A percentile compares a stretch with the other conserved stretches of the same genome.
These are phyloP conservation scores for Ceratocystis papillata DNA, from an alignment of 2,329 filamentous ascomycete genomes.

Conservation along the genomic window DNA sequence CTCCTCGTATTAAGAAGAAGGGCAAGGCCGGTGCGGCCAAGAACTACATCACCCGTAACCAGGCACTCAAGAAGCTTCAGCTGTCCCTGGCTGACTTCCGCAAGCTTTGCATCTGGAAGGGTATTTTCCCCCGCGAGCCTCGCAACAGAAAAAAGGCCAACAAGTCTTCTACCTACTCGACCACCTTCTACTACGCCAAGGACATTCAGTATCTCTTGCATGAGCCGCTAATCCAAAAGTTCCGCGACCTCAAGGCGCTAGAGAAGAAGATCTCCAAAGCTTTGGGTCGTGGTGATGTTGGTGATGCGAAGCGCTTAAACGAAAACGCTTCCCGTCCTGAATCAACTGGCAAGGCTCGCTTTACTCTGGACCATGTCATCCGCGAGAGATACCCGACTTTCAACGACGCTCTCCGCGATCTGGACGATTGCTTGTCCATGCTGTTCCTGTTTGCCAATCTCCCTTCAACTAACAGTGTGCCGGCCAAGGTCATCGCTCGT, in stretches of 20 bases:
- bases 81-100: constrained; percentile 95
- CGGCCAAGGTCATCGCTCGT: constrained; percentile 87
- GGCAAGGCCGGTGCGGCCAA: constrained; percentile 85
- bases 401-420: constrained; percentile 80
- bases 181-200: constrained; percentile 85
- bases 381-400: constrained; percentile 98
- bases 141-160: constrained; percentile 94
- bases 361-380: constrained; percentile 92
- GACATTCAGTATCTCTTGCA: constrained; percentile 98
- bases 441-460: constrained; percentile 96
- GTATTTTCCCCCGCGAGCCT: constrained; percentile 95
- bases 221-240: constrained; percentile 86
- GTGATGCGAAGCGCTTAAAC: constrained; percentile 80
- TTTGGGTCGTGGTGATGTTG: constrained; percentile 79
- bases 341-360: constrained; percentile 77
- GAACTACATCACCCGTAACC: constrained; percentile 96
- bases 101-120: constrained; percentile 98
- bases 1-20: constrained; percentile 72
- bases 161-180: constrained; percentile 78
- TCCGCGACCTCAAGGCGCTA: constrained; percentile 91
- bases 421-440: constrained; percentile 95
- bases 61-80: constrained; percentile 95
- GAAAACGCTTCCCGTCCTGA: constrained; percentile 76
- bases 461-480: constrained; percentile 77
- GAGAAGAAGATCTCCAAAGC: constrained; percentile 96